Percentiles rank a stretch among this genome's conserved stretches.
Conservation (phyloP, 768 basidiomycete genomes). For the Naganishia friedmannii region DNA sequence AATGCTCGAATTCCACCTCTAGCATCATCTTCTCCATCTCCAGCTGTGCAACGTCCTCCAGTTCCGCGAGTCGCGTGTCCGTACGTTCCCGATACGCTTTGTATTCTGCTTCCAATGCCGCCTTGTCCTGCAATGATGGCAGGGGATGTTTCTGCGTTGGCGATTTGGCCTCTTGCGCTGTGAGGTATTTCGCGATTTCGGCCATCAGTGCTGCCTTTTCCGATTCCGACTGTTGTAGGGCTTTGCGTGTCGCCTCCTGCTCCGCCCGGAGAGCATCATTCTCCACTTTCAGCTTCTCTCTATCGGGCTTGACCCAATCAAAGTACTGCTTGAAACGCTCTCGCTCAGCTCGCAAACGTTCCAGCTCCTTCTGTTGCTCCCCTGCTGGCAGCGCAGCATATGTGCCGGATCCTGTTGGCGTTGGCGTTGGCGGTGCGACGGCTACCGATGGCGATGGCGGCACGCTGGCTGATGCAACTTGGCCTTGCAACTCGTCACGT, state of each 20-base stretch:
- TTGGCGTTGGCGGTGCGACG: too few species aligned
- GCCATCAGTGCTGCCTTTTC: conserved; percentile 2
- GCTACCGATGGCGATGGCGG: too few species aligned
- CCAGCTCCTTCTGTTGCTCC: background rate
- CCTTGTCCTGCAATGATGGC: background rate
- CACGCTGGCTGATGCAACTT: background rate
- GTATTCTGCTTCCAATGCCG: background rate
- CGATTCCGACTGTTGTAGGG: background rate
- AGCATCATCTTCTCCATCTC: conserved; percentile 9
- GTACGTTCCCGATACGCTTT: background rate
- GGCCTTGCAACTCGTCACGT: background rate
- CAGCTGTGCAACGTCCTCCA: background rate
- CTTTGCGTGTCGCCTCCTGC: background rate
- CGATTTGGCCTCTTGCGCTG: background rate
- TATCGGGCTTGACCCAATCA: conserved; percentile 15
- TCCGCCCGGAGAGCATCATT: background rate
- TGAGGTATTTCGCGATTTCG: conserved; percentile 10
- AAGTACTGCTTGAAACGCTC: conserved; percentile 10
- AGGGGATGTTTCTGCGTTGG: background rate
- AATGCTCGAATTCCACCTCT: conserved; percentile 4
- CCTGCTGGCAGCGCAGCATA: too few species aligned
- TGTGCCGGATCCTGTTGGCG: too few species aligned
- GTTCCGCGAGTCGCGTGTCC: background rate
- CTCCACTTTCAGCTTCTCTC: conserved; percentile 15
- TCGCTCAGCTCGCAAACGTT: background rate